A percentile compares a stretch with the other conserved stretches of the same genome.
These are phyloP conservation scores for Solanum bulbocastanum DNA, from an alignment of 257 asterid genomes.

Conservation along the genomic window DNA sequence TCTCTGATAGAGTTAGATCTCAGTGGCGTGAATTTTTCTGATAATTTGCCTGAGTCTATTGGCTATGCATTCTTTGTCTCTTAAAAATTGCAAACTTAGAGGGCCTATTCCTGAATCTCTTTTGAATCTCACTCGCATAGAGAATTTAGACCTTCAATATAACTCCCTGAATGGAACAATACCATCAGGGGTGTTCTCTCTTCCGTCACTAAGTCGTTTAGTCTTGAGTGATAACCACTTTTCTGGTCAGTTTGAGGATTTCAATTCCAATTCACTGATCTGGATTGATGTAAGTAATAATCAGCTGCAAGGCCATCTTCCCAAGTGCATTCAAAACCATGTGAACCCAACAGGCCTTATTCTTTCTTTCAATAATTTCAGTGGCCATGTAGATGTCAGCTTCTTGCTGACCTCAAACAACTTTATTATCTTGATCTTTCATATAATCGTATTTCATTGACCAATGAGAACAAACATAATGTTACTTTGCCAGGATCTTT, in stretches of 20 bases:
- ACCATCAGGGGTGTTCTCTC: background rate
- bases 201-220: background rate
- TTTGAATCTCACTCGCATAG: background rate
- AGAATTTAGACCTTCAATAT: fast-evolving
- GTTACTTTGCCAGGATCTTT: background rate
- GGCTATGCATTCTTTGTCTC: background rate
- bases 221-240: background rate
- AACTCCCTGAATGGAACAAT: background rate
- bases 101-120: background rate
- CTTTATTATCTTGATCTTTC: background rate
- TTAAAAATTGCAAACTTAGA: background rate
- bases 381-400: background rate
- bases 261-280: background rate
- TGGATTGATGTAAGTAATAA: too few relatives aligned
- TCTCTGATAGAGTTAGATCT: too few relatives aligned
- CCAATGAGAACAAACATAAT: background rate
- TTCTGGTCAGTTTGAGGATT: background rate
- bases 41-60: too few relatives aligned
- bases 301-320: background rate
- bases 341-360: background rate
- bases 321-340: background rate
- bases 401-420: background rate
- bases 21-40: too few relatives aligned
- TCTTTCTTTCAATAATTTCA: background rate
- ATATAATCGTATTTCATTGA: background rate